A percentile compares a stretch with the other conserved stretches of the same genome.
Conservation (phyloP, 129 eudicot species). For the Dittrichia graveolens region DNA sequence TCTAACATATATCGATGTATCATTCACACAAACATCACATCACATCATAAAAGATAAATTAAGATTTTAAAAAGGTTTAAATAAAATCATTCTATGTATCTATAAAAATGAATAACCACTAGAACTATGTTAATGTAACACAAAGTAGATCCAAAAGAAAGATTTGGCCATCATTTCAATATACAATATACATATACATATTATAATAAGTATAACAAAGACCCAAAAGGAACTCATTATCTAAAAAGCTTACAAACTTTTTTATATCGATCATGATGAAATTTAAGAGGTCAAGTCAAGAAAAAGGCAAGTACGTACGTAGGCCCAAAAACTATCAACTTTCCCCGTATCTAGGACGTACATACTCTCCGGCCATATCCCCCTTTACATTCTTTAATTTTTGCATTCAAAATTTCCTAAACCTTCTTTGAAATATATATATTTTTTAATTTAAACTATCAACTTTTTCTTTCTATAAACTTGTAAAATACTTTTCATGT, state of each 20-base stretch:
- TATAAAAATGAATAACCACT: no score
- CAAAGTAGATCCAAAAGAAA: slow-evolving; percentile 13
- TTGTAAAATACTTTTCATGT: no score
- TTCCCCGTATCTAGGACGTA: slow-evolving; percentile 27
- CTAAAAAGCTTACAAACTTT: slow-evolving; percentile 32
- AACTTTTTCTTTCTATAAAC: no score
- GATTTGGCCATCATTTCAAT: slow-evolving; percentile 30
- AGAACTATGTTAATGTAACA: not conserved
- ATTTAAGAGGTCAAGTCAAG: slow-evolving; percentile 31
- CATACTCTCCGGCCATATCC: not conserved
- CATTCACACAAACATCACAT: no score
- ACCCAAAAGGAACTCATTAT: not conserved
- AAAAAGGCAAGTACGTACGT: slow-evolving; percentile 18
- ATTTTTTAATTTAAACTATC: no score
- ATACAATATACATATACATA: slow-evolving; percentile 16
- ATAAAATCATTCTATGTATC: no score
- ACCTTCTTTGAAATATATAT: not conserved
- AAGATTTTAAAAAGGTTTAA: no score
- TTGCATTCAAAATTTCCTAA: no score
- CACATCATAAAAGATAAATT: no score
- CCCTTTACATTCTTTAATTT: not conserved
- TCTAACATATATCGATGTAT: no score
- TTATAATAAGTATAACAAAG: slow-evolving; percentile 19
- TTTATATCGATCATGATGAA: slow-evolving; percentile 14
- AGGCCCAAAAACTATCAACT: slow-evolving; percentile 31